Evolutionary conservation across 2,329 filamentous ascomycete genomes (phyloP).

Genomic region (Alternaria gaisen): DNA sequence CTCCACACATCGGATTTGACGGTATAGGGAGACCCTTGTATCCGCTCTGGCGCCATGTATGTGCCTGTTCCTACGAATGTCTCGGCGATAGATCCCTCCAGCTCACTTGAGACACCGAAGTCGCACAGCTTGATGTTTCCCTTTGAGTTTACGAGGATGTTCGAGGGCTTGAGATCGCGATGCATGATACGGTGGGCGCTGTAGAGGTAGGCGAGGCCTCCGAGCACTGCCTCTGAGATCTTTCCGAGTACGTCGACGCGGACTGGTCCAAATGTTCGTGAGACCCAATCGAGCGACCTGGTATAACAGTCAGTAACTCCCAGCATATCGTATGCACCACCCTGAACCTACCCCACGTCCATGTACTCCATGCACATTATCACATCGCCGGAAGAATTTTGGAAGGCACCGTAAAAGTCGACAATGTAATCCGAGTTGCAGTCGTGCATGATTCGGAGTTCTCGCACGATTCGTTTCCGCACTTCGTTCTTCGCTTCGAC

Average conservation of each 20-base stretch:
- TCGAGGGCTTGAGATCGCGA: conserved; percentile 97
- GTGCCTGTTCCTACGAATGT: conserved; percentile 98
- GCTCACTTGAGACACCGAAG: conserved; percentile 97
- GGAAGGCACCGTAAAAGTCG: conserved; percentile 95
- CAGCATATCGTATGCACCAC: neutral
- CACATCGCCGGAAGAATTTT: conserved; percentile 96
- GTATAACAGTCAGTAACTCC: conserved; percentile 24
- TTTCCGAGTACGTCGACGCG: conserved; percentile 97
- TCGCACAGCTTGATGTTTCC: conserved; percentile 98
- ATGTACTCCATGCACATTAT: conserved; percentile 99
- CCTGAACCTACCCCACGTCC: conserved; percentile 85
- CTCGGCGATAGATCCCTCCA: conserved; percentile 97
- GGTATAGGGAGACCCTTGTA: conserved; percentile 95
- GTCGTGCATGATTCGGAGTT: conserved; percentile 97
- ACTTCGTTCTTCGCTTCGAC: conserved; percentile 98
- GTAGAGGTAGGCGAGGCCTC: conserved; percentile 94
- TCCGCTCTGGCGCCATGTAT: conserved; percentile 98
- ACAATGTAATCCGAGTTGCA: conserved; percentile 98
- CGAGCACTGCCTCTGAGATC: conserved; percentile 94
- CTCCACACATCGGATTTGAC: conserved; percentile 99
- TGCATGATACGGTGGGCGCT: conserved; percentile 98
- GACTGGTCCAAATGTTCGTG: conserved; percentile 92
- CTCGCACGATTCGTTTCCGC: conserved; percentile 94
- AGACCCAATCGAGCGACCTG: conserved; percentile 92
- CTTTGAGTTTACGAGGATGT: conserved; percentile 93